phyloP scores from a whole-genome alignment of 2,329 filamentous ascomycete species.

The Penicillium sp. region DNA sequence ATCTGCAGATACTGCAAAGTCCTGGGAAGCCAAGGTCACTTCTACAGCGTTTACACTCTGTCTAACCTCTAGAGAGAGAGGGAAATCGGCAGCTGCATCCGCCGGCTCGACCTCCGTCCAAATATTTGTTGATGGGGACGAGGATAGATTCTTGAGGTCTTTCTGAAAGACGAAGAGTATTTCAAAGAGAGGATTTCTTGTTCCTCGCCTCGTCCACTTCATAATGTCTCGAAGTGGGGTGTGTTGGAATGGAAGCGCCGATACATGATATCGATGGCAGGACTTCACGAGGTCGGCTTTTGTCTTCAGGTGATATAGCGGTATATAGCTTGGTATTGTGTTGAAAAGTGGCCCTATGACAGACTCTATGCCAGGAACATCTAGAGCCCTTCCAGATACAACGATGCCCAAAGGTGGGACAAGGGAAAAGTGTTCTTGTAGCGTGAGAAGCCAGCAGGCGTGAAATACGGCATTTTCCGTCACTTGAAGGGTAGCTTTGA shows the following conservation, averaged over 20 bases:
- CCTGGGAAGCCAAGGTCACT: constrained; percentile 59
- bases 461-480: constrained; percentile 78
- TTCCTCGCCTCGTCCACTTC: constrained; percentile 65
- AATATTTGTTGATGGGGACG: constrained; percentile 29
- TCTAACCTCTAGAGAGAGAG: constrained; percentile 71
- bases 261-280: constrained; percentile 69
- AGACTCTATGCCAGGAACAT: constrained; percentile 58
- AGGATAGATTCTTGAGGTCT: constrained; percentile 27
- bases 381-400: constrained; percentile 71
- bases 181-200: constrained; percentile 65
- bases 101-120: constrained; percentile 55
- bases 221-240: constrained; percentile 74
- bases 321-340: constrained; percentile 68
- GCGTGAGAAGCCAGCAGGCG: constrained; percentile 64
- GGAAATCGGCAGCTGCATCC: constrained; percentile 59
- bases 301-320: constrained; percentile 42
- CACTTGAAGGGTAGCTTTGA: constrained; percentile 60
- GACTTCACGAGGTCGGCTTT: constrained; percentile 59
- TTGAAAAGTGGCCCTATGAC: constrained; percentile 86
- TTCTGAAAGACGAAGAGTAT: constrained; percentile 78
- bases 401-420: constrained; percentile 66
- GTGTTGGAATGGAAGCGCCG: constrained; percentile 69
- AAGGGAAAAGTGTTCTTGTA: constrained; percentile 50
- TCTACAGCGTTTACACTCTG: constrained; percentile 50
- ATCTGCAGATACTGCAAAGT: constrained; percentile 34